Percentiles rank a stretch among this genome's conserved stretches.
Conservation (phyloP, 2,329 filamentous ascomycete genomes). For the Colletotrichum sp. region DNA sequence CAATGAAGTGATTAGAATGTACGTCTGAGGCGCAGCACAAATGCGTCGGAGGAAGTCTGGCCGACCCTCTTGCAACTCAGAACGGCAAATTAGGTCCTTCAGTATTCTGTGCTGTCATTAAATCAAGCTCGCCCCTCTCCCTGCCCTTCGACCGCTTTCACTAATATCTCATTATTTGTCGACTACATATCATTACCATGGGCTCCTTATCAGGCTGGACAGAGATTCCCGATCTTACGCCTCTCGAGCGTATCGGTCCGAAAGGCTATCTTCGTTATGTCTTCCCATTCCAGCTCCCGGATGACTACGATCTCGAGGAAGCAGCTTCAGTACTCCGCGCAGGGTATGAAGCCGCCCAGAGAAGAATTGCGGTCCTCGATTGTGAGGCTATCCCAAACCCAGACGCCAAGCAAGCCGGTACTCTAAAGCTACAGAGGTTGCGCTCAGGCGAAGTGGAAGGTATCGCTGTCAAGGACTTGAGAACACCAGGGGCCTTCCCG, state of each 20-base stretch:
- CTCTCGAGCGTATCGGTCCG: constrained; percentile 35
- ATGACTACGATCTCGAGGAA: constrained; percentile 33
- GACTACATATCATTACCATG: neutral
- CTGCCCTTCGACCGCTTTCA: neutral
- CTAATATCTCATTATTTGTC: neutral
- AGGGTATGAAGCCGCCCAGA: constrained; percentile 33
- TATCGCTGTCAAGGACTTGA: constrained; percentile 1
- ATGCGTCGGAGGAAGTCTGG: neutral
- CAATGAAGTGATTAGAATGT: neutral
- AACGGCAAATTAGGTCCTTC: neutral
- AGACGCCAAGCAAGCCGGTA: neutral
- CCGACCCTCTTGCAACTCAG: neutral
- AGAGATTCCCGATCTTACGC: constrained; percentile 27
- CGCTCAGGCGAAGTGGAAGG: neutral
- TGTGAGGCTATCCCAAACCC: constrained; percentile 34
- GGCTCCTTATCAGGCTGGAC: neutral
- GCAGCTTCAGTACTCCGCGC: constrained; percentile 28
- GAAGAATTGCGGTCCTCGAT: constrained; percentile 28
- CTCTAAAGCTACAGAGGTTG: neutral
- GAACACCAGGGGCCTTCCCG: neutral
- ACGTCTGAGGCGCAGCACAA: neutral
- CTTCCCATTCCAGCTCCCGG: constrained; percentile 37
- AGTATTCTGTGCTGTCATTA: neutral
- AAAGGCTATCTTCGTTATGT: constrained; percentile 30
- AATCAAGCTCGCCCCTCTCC: neutral